Percentiles rank a stretch among this genome's conserved stretches.
These are phyloP conservation scores for Coelomomyces lativittatus DNA, from an alignment of 371 early-diverging fungal genomes.

Conservation along the genomic window DNA sequence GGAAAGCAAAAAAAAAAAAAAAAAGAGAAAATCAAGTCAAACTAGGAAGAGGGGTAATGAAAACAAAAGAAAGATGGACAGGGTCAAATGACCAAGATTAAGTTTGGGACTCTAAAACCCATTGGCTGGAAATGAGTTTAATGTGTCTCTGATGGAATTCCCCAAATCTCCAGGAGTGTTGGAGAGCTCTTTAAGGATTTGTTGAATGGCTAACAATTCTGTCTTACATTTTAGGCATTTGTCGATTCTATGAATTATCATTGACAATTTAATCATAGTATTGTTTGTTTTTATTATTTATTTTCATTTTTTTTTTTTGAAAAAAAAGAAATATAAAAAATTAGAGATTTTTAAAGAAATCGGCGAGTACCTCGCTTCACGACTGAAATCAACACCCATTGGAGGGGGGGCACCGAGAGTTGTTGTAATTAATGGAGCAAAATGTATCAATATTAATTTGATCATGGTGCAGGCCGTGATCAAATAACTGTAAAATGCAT, in stretches of 20 bases:
- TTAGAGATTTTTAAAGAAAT: too few species aligned
- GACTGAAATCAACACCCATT: background rate
- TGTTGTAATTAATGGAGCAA: background rate
- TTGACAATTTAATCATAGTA: too few species aligned
- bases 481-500: too few species aligned
- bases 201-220: background rate
- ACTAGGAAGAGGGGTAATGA: too few species aligned
- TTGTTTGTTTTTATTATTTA: too few species aligned
- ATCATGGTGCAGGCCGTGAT: background rate
- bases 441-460: background rate
- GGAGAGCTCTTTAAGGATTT: background rate
- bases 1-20: too few species aligned
- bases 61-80: too few species aligned
- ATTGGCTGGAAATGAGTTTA: background rate
- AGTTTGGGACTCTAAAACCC: too few species aligned
- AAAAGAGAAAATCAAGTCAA: too few species aligned
- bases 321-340: background rate
- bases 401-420: background rate
- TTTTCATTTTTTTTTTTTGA: background rate
- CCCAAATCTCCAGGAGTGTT: background rate
- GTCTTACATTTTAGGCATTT: background rate
- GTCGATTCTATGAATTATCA: background rate
- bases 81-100: too few species aligned
- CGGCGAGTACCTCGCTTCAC: conserved; percentile 1
- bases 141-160: background rate